A percentile compares a stretch with the other conserved stretches of the same genome.
These are phyloP conservation scores for Colletotrichum destructivum DNA, from an alignment of 2,329 filamentous ascomycete species.

Conservation along the genomic window DNA sequence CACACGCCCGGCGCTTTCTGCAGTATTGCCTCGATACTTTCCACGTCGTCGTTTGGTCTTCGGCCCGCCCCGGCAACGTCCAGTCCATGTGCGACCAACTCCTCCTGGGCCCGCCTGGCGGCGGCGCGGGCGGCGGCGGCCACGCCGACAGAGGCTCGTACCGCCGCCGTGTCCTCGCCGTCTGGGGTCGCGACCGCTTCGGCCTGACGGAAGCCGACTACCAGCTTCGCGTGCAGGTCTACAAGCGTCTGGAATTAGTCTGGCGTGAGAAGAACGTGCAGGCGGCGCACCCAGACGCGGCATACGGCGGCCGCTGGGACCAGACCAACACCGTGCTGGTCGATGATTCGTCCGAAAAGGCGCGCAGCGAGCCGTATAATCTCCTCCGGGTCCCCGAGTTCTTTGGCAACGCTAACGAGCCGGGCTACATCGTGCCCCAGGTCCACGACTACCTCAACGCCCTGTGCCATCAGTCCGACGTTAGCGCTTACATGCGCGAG, in stretches of 20 bases:
- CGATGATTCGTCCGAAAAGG: constrained; percentile 89
- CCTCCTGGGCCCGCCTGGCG: constrained; percentile 57
- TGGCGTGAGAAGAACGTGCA: constrained; percentile 72
- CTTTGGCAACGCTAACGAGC: constrained; percentile 59
- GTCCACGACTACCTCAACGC: constrained; percentile 75
- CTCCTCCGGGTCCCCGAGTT: constrained; percentile 88
- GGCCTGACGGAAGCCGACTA: constrained; percentile 77
- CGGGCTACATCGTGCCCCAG: constrained; percentile 64
- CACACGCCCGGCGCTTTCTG: constrained; percentile 78
- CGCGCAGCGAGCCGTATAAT: constrained; percentile 86
- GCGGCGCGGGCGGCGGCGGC: not conserved
- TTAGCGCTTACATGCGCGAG: constrained; percentile 73
- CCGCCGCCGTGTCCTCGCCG: constrained; percentile 71
- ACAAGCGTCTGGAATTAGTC: constrained; percentile 84
- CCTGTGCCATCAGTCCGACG: constrained; percentile 68
- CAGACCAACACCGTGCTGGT: constrained; percentile 92
- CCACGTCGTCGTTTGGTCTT: constrained; percentile 91
- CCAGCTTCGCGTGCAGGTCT: constrained; percentile 82
- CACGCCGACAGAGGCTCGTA: constrained; percentile 56
- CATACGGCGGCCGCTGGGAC: constrained; percentile 70
- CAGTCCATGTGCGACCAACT: constrained; percentile 75
- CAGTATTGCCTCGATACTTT: constrained; percentile 82
- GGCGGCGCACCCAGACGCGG: constrained; percentile 60
- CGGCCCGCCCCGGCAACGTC: constrained; percentile 83
- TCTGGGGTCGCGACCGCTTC: constrained; percentile 86